phyloP scores from a whole-genome alignment of 306 rosid species.

The Begonia fuchsioides region DNA sequence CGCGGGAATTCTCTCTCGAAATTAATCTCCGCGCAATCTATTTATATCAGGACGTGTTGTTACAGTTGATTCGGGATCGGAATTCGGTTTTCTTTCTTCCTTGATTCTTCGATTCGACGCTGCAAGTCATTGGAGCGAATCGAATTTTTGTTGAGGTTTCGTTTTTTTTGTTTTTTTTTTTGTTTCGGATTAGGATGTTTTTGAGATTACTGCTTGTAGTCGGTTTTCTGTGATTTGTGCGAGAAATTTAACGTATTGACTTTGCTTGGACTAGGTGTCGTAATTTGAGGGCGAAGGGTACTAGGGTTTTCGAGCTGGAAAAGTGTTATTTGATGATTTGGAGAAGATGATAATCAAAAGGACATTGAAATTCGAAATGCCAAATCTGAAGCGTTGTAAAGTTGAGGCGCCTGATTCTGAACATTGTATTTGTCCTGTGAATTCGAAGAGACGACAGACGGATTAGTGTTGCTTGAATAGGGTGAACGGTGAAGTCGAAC shows the following conservation, averaged over 20 bases:
- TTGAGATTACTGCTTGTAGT: not conserved
- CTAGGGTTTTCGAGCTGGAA: constrained; percentile 8
- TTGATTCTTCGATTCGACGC: not conserved
- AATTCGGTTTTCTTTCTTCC: not conserved
- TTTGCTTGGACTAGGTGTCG: not conserved
- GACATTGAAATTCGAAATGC: constrained; percentile 59
- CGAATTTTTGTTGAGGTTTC: not conserved
- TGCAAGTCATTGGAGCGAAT: not conserved
- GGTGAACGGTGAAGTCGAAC: constrained; percentile 32
- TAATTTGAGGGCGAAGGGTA: not conserved
- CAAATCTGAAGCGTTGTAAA: constrained; percentile 70
- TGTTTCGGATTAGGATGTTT: not conserved
- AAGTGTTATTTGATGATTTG: constrained; percentile 13
- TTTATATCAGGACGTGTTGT: not conserved
- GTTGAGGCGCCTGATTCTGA: constrained; percentile 39
- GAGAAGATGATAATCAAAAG: constrained; percentile 56
- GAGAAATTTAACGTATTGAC: not conserved
- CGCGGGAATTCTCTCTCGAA: not conserved
- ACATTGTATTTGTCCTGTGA: constrained; percentile 20
- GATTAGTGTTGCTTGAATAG: constrained; percentile 24
- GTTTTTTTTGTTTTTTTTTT: not conserved
- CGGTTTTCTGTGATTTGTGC: not conserved
- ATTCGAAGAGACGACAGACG: constrained; percentile 39
- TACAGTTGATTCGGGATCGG: not conserved
- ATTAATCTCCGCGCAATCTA: not conserved